Evolutionary conservation across 228 moss, liverwort and hornwort species (phyloP).

Genomic region (Sphagnum fallax): DNA sequence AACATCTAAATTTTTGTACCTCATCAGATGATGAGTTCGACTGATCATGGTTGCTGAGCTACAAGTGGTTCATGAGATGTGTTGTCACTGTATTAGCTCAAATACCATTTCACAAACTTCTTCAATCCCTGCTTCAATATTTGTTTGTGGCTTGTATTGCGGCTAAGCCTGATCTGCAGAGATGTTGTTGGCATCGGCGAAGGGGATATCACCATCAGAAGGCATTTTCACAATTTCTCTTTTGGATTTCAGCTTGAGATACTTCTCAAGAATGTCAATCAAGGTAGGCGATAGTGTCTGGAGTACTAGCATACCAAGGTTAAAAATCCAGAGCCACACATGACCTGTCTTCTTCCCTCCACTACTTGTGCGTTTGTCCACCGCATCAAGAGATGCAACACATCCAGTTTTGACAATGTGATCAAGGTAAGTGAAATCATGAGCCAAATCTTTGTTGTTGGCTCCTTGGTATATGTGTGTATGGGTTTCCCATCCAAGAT

Average conservation of each 20-base stretch:
- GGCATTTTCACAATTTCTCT: too few relatives aligned
- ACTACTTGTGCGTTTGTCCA: constrained; percentile 58
- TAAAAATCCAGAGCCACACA: constrained; percentile 52
- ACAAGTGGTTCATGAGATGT: too few relatives aligned
- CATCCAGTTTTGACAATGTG: constrained; percentile 65
- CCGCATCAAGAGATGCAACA: constrained; percentile 44
- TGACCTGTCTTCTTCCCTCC: constrained; percentile 66
- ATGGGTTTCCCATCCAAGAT: constrained; percentile 61
- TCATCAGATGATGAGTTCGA: too few relatives aligned
- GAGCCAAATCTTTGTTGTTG: constrained; percentile 44
- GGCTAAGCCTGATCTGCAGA: too few relatives aligned
- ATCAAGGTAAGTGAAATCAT: constrained; percentile 70
- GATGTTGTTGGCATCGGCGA: too few relatives aligned
- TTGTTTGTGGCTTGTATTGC: too few relatives aligned
- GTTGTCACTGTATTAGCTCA: too few relatives aligned
- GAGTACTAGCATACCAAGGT: constrained; percentile 50
- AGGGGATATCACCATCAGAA: too few relatives aligned
- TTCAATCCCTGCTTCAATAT: too few relatives aligned
- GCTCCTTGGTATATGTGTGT: constrained; percentile 44
- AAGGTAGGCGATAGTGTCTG: constrained; percentile 56
- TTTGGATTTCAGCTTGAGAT: constrained; percentile 46
- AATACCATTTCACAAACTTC: too few relatives aligned
- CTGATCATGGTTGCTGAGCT: too few relatives aligned
- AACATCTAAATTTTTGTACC: too few relatives aligned
- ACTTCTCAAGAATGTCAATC: constrained; percentile 53